Evolutionary conservation across 495 filamentous ascomycete species (phyloP).

Genomic region (Penicillium macrosclerotiorum): DNA sequence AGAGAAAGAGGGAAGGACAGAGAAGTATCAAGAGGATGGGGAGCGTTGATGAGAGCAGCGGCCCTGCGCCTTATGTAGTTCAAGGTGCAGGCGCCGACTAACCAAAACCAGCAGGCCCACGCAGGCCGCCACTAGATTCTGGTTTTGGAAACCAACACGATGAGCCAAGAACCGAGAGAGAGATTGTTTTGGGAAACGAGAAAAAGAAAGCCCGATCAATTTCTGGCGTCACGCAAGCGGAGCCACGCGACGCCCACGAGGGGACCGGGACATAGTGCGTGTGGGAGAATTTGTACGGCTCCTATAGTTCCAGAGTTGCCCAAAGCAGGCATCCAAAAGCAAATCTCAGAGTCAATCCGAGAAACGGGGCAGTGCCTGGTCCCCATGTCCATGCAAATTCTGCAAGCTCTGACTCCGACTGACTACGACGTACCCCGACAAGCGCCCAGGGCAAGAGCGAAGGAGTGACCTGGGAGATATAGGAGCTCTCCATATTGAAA

Average conservation of each 20-base stretch:
- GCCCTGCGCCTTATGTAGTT: constrained; percentile 13
- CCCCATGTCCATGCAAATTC: too few relatives aligned
- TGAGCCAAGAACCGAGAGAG: background rate
- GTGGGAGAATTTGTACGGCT: too few relatives aligned
- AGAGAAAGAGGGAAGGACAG: background rate
- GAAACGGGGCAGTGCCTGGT: too few relatives aligned
- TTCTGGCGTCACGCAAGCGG: constrained; percentile 10
- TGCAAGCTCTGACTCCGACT: too few relatives aligned
- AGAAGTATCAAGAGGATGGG: background rate
- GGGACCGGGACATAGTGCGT: background rate
- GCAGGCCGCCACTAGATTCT: constrained; percentile 1
- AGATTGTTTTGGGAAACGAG: background rate
- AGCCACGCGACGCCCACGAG: constrained; percentile 18
- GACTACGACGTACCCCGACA: too few relatives aligned
- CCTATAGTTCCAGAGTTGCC: too few relatives aligned
- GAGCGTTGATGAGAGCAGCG: background rate
- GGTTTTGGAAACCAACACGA: constrained; percentile 14
- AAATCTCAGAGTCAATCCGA: too few relatives aligned
- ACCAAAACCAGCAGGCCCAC: background rate
- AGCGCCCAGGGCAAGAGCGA: too few relatives aligned
- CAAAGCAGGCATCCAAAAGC: too few relatives aligned
- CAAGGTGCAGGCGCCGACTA: background rate
- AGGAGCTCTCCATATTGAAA: background rate
- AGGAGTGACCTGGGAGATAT: background rate
- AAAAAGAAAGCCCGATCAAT: background rate